phyloP scores from a whole-genome alignment of 2,329 filamentous ascomycete genomes.

The Nothomitra cinnamomea region DNA sequence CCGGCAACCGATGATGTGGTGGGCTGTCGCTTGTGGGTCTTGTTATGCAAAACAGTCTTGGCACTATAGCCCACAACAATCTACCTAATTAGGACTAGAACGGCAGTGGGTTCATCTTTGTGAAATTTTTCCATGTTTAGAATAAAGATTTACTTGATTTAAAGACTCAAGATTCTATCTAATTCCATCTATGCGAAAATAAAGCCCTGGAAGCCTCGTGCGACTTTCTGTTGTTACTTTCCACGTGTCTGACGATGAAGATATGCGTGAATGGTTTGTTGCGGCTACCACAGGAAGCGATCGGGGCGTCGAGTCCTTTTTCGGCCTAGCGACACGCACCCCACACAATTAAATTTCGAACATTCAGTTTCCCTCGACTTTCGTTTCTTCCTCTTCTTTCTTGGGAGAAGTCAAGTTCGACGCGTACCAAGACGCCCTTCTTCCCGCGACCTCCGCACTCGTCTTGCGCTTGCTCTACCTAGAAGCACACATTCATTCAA shows the following conservation, averaged over 20 bases:
- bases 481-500: constrained; percentile 28
- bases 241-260: too few relatives aligned
- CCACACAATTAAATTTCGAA: not conserved
- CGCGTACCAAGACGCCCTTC: constrained; percentile 34
- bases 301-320: not conserved
- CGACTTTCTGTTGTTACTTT: too few relatives aligned
- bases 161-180: too few relatives aligned
- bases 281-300: not conserved
- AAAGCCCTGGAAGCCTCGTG: too few relatives aligned
- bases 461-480: constrained; percentile 18
- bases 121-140: too few relatives aligned
- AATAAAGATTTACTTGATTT: too few relatives aligned
- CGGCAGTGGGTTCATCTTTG: not conserved
- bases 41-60: constrained; percentile 2
- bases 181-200: too few relatives aligned
- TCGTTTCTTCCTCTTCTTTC: constrained; percentile 28
- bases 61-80: not conserved
- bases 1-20: not conserved
- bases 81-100: not conserved
- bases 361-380: not conserved
- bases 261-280: too few relatives aligned
- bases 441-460: not conserved
- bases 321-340: not conserved
- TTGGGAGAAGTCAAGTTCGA: constrained; percentile 41
- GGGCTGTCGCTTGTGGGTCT: not conserved